These are phyloP conservation scores for Aschersonia sp. DNA, from an alignment of 2,329 filamentous ascomycete genomes.

Conservation along the genomic window DNA sequence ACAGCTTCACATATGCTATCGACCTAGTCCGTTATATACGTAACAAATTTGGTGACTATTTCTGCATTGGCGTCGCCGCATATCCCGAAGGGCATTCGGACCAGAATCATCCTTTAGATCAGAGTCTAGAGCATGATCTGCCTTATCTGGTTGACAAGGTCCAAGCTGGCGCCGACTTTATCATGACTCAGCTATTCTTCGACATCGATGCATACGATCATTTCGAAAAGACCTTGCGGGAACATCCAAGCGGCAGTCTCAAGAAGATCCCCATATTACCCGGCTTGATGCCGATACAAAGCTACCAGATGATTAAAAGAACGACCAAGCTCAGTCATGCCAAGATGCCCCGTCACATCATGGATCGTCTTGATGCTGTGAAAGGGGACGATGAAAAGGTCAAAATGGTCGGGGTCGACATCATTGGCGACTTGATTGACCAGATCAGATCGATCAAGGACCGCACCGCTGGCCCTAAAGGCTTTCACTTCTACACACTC, in stretches of 20 bases:
- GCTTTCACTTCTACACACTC: constrained; percentile 95
- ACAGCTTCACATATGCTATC: constrained; percentile 76
- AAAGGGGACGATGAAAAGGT: constrained; percentile 71
- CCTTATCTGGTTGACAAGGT: constrained; percentile 85
- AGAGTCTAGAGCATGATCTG: constrained; percentile 64
- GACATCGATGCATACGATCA: constrained; percentile 68
- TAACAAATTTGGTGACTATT: constrained; percentile 78
- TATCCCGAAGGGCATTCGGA: constrained; percentile 95
- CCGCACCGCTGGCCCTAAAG: constrained; percentile 45
- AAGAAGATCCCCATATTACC: constrained; percentile 81
- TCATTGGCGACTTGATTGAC: constrained; percentile 72
- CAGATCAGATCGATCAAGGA: constrained; percentile 53
- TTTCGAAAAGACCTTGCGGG: constrained; percentile 64
- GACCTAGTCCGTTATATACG: constrained; percentile 86
- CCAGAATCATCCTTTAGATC: constrained; percentile 62
- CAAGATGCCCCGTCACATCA: constrained; percentile 55
- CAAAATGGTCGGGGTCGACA: constrained; percentile 66
- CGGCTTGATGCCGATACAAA: constrained; percentile 94
- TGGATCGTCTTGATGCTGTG: constrained; percentile 56
- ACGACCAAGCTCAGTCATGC: constrained; percentile 93
- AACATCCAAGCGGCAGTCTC: constrained; percentile 74
- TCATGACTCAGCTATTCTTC: constrained; percentile 98
- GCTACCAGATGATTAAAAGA: constrained; percentile 86
- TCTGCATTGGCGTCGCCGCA: constrained; percentile 85
- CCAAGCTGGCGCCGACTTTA: constrained; percentile 83